A percentile compares a stretch with the other conserved stretches of the same genome.
These are phyloP conservation scores for Aquilaria agallochum DNA, from an alignment of 441 rosid species.

Conservation along the genomic window DNA sequence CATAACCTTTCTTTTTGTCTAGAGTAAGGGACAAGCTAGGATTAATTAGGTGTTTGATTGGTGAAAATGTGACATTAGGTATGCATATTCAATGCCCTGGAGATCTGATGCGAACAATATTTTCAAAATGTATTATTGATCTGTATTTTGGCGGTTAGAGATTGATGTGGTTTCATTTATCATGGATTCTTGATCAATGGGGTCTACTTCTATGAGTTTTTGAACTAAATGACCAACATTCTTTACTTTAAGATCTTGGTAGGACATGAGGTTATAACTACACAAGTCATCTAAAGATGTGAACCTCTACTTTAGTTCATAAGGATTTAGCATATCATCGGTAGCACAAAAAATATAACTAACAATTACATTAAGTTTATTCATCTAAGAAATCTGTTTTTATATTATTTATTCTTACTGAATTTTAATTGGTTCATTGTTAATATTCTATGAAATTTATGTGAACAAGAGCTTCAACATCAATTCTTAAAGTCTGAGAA, in stretches of 20 bases:
- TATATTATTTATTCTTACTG: too few species aligned
- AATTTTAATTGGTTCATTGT: too few species aligned
- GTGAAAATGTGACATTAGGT: constrained; percentile 39
- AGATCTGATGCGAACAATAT: constrained; percentile 67
- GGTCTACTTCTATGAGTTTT: constrained; percentile 19
- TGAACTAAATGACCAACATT: constrained; percentile 19
- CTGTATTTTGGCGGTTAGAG: constrained; percentile 37
- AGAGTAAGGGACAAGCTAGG: constrained; percentile 55
- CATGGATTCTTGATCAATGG: constrained; percentile 25
- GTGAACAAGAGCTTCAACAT: too few species aligned
- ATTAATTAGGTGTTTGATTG: constrained; percentile 53
- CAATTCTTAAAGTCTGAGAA: constrained; percentile 1
- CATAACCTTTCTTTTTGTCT: constrained; percentile 51
- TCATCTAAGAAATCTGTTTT: too few species aligned
- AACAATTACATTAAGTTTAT: too few species aligned
- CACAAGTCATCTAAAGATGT: constrained; percentile 19
- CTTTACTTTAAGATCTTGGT: constrained; percentile 26
- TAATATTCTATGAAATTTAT: too few species aligned
- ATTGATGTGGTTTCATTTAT: constrained; percentile 23
- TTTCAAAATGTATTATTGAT: constrained; percentile 70
- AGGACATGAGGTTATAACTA: constrained; percentile 32
- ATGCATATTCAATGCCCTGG: constrained; percentile 39
- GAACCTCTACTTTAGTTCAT: constrained; percentile 45
- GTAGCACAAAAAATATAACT: constrained; percentile 23
- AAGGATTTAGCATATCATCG: constrained; percentile 44